These are phyloP conservation scores for Tothia fuscella DNA, from an alignment of 2,329 filamentous ascomycete genomes.

Conservation along the genomic window DNA sequence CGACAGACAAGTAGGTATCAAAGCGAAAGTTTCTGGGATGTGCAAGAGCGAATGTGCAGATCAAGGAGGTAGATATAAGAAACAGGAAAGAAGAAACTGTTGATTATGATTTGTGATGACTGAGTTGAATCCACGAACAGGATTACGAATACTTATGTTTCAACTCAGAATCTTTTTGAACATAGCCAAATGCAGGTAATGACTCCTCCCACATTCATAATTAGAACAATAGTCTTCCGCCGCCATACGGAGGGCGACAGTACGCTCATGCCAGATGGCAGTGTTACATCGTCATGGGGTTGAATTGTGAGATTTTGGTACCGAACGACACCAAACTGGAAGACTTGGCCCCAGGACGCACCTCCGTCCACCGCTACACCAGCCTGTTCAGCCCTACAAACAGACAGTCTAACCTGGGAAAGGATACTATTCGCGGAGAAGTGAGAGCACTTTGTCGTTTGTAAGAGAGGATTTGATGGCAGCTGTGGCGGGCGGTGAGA, in stretches of 20 bases:
- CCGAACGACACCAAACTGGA: too few relatives aligned
- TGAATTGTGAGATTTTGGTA: too few relatives aligned
- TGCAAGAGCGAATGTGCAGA: not conserved
- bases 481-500: too few relatives aligned
- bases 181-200: not conserved
- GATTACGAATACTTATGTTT: slow-evolving; percentile 4
- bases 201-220: too few relatives aligned
- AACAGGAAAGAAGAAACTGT: not conserved
- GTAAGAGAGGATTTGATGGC: too few relatives aligned
- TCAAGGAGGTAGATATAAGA: not conserved
- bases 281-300: too few relatives aligned
- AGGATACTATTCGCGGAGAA: too few relatives aligned
- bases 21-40: not conserved
- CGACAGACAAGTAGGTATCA: not conserved
- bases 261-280: not conserved
- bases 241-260: not conserved
- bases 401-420: too few relatives aligned
- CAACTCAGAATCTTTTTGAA: not conserved
- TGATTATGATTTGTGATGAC: not conserved
- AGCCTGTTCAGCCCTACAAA: too few relatives aligned
- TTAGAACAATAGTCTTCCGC: not conserved
- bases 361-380: too few relatives aligned
- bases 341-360: too few relatives aligned
- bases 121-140: not conserved
- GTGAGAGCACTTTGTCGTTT: too few relatives aligned